Evolutionary conservation across 208 protist genomes (phyloP).

Genomic region (Leishmania guyanensis): DNA sequence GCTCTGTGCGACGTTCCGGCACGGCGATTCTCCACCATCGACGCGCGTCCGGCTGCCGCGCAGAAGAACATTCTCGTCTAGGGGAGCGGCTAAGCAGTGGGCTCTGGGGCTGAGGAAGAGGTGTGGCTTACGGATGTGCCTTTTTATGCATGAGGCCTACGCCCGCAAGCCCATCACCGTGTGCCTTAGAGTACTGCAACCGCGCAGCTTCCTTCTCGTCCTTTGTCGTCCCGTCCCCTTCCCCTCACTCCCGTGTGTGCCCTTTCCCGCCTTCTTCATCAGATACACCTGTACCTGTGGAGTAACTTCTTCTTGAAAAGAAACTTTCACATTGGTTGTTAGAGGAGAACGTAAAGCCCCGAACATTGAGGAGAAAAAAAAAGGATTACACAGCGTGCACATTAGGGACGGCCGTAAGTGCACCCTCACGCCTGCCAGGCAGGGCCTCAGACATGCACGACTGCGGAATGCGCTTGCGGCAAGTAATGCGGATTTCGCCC

Average conservation of each 20-base stretch:
- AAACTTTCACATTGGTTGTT: not conserved
- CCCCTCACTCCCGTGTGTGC: not conserved
- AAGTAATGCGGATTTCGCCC: not conserved
- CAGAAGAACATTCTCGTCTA: constrained; percentile 22
- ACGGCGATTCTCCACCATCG: constrained; percentile 54
- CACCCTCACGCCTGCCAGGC: not conserved
- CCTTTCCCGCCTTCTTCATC: not conserved
- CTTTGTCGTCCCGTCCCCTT: not conserved
- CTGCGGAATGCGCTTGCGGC: not conserved
- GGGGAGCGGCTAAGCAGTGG: constrained; percentile 7
- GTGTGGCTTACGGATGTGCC: not conserved
- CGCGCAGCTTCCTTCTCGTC: not conserved
- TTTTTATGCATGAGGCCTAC: not conserved
- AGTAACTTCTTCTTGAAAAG: not conserved
- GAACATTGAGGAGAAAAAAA: not conserved
- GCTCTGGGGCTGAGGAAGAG: not conserved
- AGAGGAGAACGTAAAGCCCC: not conserved
- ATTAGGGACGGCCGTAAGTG: not conserved
- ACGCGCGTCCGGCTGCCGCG: constrained; percentile 19
- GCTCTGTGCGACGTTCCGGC: constrained; percentile 55
- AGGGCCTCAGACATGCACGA: not conserved
- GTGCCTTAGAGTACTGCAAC: no score
- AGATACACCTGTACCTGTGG: not conserved
- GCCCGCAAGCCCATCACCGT: not conserved
- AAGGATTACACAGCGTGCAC: not conserved